Percentiles rank a stretch among this genome's conserved stretches.
Evolutionary conservation across 306 rosid genomes (phyloP).

Genomic region (Cucurbita pepo): DNA sequence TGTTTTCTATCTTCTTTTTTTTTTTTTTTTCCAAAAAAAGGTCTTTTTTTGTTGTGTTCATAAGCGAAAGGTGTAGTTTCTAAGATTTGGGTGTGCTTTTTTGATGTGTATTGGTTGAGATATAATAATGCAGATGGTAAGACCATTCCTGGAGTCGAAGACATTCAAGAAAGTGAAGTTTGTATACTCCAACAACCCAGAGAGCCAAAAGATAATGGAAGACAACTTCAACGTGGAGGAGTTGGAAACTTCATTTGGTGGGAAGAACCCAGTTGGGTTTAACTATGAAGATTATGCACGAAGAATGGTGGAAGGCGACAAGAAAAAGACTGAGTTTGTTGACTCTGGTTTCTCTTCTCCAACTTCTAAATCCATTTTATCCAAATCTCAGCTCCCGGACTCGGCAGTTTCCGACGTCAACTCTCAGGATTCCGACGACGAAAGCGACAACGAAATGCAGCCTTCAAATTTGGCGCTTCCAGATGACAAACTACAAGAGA

Average conservation of each 20-base stretch:
- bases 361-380: background rate
- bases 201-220: constrained; percentile 41
- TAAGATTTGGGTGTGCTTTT: too few species aligned
- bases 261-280: constrained; percentile 24
- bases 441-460: background rate
- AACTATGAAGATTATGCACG: constrained; percentile 33
- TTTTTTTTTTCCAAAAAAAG: too few species aligned
- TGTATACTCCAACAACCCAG: constrained; percentile 47
- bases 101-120: background rate
- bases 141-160: constrained; percentile 58
- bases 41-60: too few species aligned
- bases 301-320: constrained; percentile 50
- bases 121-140: constrained; percentile 37
- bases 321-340: constrained; percentile 15
- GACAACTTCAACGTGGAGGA: constrained; percentile 43
- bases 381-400: background rate
- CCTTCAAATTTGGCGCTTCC: background rate
- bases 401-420: background rate
- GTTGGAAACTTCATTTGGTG: constrained; percentile 58
- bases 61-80: too few species aligned
- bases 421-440: background rate
- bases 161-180: constrained; percentile 55
- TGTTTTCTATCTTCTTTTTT: too few species aligned
- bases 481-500: background rate
- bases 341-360: constrained; percentile 28